phyloP scores from a whole-genome alignment of 179 eudicot species.

The Monotropa hypopitys region DNA sequence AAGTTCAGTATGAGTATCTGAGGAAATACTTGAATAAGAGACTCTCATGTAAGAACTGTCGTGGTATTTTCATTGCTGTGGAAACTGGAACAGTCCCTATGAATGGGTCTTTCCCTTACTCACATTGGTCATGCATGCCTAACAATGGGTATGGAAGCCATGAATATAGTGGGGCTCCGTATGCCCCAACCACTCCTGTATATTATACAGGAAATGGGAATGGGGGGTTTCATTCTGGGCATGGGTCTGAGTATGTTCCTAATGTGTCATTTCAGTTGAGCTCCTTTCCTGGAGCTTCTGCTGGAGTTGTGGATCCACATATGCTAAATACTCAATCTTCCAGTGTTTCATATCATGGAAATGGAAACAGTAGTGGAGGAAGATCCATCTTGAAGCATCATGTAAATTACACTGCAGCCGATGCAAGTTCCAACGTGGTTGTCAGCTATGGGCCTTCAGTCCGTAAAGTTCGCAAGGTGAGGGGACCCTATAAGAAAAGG shows the following conservation, averaged over 20 bases:
- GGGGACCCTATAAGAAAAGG: constrained; percentile 44
- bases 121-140: constrained; percentile 45
- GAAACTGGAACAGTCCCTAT: constrained; percentile 65
- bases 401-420: constrained; percentile 1
- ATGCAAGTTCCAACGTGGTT: constrained; percentile 28
- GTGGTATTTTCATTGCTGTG: constrained; percentile 67
- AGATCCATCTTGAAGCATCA: constrained; percentile 17
- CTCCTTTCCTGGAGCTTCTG: constrained; percentile 48
- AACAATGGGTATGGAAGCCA: constrained; percentile 62
- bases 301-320: constrained; percentile 37
- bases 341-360: constrained; percentile 37
- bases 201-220: constrained; percentile 45
- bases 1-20: constrained; percentile 92
- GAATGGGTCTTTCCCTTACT: constrained; percentile 53
- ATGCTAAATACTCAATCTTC: constrained; percentile 36
- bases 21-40: constrained; percentile 62
- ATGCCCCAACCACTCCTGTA: constrained; percentile 28
- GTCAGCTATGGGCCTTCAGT: constrained; percentile 24
- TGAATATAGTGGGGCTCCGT: constrained; percentile 37
- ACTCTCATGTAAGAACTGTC: constrained; percentile 84
- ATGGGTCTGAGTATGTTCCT: constrained; percentile 51
- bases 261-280: constrained; percentile 65
- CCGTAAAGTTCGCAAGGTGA: constrained; percentile 28
- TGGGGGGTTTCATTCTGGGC: constrained; percentile 50
- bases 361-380: constrained; percentile 40